Percentiles rank a stretch among this genome's conserved stretches.
Evolutionary conservation across 108 stramenopile genomes (phyloP).

Genomic region (Nitzschia palea): DNA sequence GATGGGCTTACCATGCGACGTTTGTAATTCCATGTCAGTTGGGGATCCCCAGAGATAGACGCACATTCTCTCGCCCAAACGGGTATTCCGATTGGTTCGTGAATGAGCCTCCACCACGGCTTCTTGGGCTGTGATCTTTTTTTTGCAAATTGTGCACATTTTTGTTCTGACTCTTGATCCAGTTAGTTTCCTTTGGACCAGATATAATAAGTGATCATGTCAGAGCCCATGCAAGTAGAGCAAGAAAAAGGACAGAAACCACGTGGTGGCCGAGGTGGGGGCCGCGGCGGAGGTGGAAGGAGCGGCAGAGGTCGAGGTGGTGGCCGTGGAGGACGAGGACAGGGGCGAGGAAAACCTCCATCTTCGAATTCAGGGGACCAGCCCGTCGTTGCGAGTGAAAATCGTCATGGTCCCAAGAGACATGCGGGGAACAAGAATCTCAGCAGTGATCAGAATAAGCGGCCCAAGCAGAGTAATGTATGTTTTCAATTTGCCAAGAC

Average conservation of each 20-base stretch:
- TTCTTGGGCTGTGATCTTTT: too few relatives aligned
- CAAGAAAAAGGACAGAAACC: background rate
- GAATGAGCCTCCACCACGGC: too few relatives aligned
- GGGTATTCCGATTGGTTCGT: too few relatives aligned
- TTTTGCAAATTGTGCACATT: too few relatives aligned
- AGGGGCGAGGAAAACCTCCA: background rate
- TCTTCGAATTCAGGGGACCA: background rate
- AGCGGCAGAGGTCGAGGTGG: background rate
- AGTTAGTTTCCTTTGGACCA: background rate
- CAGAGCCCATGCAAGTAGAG: background rate
- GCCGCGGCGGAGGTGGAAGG: background rate
- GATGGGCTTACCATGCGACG: too few relatives aligned
- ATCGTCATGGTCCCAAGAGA: background rate
- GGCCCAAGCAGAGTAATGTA: slow-evolving; percentile 5
- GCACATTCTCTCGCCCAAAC: too few relatives aligned
- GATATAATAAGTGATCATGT: background rate
- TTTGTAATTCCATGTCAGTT: too few relatives aligned
- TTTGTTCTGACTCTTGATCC: too few relatives aligned
- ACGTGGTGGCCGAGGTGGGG: background rate
- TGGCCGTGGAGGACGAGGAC: background rate
- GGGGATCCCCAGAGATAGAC: too few relatives aligned
- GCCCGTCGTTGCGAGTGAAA: background rate
- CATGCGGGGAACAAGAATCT: background rate
- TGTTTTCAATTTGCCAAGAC: slow-evolving; percentile 14
- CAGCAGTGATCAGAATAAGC: background rate